Percentiles rank a stretch among this genome's conserved stretches.
phyloP scores from a whole-genome alignment of 192 early-diverging fungal species.

The Coemansia sp. region DNA sequence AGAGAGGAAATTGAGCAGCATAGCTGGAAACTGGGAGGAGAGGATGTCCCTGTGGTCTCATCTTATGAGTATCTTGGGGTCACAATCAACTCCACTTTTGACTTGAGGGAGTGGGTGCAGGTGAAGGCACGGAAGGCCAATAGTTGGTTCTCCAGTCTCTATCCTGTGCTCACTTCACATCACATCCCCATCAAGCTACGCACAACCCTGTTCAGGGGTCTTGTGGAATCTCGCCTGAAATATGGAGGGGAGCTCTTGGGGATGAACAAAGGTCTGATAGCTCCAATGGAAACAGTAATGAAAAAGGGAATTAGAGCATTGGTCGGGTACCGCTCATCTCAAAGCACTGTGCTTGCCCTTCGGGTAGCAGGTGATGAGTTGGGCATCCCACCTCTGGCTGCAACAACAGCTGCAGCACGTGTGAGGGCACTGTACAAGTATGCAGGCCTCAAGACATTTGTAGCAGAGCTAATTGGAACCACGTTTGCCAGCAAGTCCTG shows the following conservation, averaged over 20 bases:
- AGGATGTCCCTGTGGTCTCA: not conserved
- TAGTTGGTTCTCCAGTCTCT: not conserved
- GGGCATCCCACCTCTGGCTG: not conserved
- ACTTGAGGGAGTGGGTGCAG: not conserved
- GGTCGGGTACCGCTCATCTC: not conserved
- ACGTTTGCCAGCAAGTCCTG: not conserved
- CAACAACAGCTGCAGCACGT: not conserved
- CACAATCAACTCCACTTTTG: not conserved
- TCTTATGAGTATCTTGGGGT: not conserved
- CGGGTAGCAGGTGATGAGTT: not conserved
- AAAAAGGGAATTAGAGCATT: not conserved
- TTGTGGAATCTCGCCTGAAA: not conserved
- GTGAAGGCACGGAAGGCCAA: too few species aligned
- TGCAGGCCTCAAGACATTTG: not conserved
- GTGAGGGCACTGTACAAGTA: not conserved
- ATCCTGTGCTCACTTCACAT: not conserved
- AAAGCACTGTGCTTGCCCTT: not conserved
- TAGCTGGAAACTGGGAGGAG: not conserved
- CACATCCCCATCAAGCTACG: not conserved
- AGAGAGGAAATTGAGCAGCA: not conserved
- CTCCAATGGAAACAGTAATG: not conserved
- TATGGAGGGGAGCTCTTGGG: not conserved
- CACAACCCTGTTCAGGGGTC: not conserved
- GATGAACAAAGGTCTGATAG: not conserved
- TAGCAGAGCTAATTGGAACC: not conserved